Base-by-base conservation (phyloP, 331 rosid genomes). In the Spiraea crenata region DNA sequence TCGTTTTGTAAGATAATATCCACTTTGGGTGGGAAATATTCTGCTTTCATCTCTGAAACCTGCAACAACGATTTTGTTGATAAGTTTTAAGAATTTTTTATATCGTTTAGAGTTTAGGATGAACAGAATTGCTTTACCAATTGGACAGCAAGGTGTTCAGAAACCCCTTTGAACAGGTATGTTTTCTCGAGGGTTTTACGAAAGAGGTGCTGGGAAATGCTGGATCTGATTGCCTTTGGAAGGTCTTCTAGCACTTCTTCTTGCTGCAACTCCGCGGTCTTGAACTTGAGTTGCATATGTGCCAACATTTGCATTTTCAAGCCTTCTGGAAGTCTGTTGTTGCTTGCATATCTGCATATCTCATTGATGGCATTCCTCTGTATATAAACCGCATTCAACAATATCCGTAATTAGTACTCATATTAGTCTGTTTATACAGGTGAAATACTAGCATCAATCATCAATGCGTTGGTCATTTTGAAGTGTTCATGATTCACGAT, bases 261-360 rank as follows among this genome's bases (percentile, higher is more conserved):
- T 74, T 88, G 96, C 86, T 86, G 88, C 57, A 90, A 74, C 89
- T 88, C 96, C 49, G 85, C 93, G 52, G 97, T 90, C 90, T 78
- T 90, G 77, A 88, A 90, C 83, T 88, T 93, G 81, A 90, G 86
- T 65, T 93, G 92, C 83, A 79, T 71, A 76, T 93, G 96, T 58
- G 96, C 90, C 74, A 87, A 80, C 92, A 90, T 87, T 77, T 93
- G 96, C 54, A 82, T 90, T 77, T 82, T 93, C 89, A 93, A 68
- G 50, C 92, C 86, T 81, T 87, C 80, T 69, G 95, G 97, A 73
- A 88, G 91, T 77, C 88, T 80, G 78, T 75, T 85, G 78, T 90
- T 85, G 83, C 91, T 87, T 52, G 88, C 96, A 76, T 88, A 90
- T 75, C 82, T 78, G 78, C 83, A 65, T 74, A 87, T 69, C 84